Conservation (phyloP, 352 stramenopile species). For the Phytophthora palmivora region DNA sequence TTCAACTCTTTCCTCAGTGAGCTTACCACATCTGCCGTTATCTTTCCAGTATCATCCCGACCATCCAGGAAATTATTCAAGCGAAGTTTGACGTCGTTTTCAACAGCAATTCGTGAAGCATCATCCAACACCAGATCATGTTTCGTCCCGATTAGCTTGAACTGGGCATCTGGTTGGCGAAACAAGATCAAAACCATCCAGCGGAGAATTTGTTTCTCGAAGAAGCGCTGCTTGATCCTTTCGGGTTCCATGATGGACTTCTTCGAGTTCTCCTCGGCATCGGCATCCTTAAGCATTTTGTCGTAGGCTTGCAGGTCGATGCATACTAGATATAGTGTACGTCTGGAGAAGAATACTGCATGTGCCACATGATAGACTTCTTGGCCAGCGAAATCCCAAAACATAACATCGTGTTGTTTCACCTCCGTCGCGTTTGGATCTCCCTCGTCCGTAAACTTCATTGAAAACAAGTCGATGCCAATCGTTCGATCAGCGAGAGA, state of each 20-base stretch:
- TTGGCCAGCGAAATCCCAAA: conserved; percentile 34
- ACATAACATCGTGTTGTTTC: conserved; percentile 8
- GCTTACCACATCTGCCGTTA: neutral
- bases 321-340: conserved; percentile 23
- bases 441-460: neutral
- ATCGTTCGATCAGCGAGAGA: conserved; percentile 2
- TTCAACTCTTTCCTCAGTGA: conserved; percentile 2
- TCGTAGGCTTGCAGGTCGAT: conserved; percentile 15
- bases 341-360: conserved; percentile 27
- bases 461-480: conserved; percentile 11
- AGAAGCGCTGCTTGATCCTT: conserved; percentile 13
- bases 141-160: conserved; percentile 30
- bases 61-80: conserved; percentile 1
- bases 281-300: neutral
- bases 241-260: neutral
- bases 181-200: conserved; percentile 21
- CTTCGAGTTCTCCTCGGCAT: neutral
- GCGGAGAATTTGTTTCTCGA: conserved; percentile 16
- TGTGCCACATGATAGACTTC: conserved; percentile 29
- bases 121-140: conserved; percentile 3
- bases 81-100: neutral
- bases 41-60: neutral
- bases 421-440: neutral
- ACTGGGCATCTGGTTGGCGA: conserved; percentile 20
- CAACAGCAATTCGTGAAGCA: neutral